Conservation (phyloP, 305 asterid genomes). For the Galium porrigens region DNA sequence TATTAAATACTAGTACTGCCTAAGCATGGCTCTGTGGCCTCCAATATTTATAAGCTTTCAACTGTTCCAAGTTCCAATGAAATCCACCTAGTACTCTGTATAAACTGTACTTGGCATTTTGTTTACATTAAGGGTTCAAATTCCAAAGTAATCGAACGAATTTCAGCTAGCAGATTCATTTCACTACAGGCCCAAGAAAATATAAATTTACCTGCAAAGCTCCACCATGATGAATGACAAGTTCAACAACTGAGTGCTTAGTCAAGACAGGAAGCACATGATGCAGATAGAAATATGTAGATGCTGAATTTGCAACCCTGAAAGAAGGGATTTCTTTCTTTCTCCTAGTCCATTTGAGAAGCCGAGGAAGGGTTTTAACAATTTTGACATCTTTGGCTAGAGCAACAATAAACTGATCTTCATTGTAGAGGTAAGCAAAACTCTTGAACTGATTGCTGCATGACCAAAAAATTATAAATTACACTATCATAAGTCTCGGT, state of each 20-base stretch:
- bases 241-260: constrained; percentile 80
- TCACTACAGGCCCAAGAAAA: not conserved
- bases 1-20: constrained; percentile 4
- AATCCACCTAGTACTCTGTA: not conserved
- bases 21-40: not conserved
- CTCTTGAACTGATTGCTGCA: constrained; percentile 95
- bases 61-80: not conserved
- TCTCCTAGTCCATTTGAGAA: constrained; percentile 85
- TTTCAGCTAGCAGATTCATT: not conserved
- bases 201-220: constrained; percentile 59
- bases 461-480: constrained; percentile 12
- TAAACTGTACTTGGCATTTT: not conserved
- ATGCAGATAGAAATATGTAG: constrained; percentile 70
- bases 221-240: constrained; percentile 78
- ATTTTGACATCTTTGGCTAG: constrained; percentile 58
- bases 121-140: not conserved
- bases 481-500: constrained; percentile 3
- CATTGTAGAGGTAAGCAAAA: constrained; percentile 82
- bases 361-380: constrained; percentile 80
- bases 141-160: not conserved
- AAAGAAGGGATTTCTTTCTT: constrained; percentile 91
- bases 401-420: constrained; percentile 69
- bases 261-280: constrained; percentile 76
- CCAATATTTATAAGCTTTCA: not conserved
- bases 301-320: constrained; percentile 50